Percentiles rank a stretch among this genome's conserved stretches.
Evolutionary conservation across 352 stramenopile species (phyloP).

Genomic region (Globisporangium paddicum): DNA sequence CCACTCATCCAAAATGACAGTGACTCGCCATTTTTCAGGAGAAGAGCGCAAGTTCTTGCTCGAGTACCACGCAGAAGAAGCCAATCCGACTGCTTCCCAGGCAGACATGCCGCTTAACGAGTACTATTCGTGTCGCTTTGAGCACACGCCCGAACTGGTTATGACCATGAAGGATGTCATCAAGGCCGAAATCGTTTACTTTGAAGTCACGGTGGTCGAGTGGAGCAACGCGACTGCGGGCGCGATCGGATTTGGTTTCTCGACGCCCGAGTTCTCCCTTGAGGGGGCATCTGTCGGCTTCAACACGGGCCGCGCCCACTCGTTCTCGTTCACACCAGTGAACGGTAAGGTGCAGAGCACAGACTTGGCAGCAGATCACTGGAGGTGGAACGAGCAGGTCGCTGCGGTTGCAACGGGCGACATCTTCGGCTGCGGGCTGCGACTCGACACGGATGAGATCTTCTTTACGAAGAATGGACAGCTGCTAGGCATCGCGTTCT

Average conservation of each 20-base stretch:
- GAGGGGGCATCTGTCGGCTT: slow-evolving; percentile 58
- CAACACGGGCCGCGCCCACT: slow-evolving; percentile 28
- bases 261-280: slow-evolving; percentile 57
- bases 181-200: slow-evolving; percentile 80
- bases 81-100: slow-evolving; percentile 13
- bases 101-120: slow-evolving; percentile 15
- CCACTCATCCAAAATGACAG: slow-evolving; percentile 75
- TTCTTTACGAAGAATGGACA: slow-evolving; percentile 88
- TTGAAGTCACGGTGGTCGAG: slow-evolving; percentile 71
- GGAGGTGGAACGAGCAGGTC: slow-evolving; percentile 62
- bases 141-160: slow-evolving; percentile 65
- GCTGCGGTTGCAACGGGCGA: slow-evolving; percentile 46
- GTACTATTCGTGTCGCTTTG: slow-evolving; percentile 76
- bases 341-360: slow-evolving; percentile 67
- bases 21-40: slow-evolving; percentile 64
- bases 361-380: slow-evolving; percentile 53
- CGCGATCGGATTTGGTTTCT: slow-evolving; percentile 58
- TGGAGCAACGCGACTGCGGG: slow-evolving; percentile 29
- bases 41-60: slow-evolving; percentile 78
- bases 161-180: slow-evolving; percentile 65
- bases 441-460: slow-evolving; percentile 74
- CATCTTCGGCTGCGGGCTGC: slow-evolving; percentile 73
- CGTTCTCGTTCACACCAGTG: slow-evolving; percentile 66
- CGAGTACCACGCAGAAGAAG: slow-evolving; percentile 53
- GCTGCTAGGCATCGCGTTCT: slow-evolving; percentile 74